Evolutionary conservation across 495 filamentous ascomycete genomes (phyloP).

Genomic region (Talaromyces stipitatus): DNA sequence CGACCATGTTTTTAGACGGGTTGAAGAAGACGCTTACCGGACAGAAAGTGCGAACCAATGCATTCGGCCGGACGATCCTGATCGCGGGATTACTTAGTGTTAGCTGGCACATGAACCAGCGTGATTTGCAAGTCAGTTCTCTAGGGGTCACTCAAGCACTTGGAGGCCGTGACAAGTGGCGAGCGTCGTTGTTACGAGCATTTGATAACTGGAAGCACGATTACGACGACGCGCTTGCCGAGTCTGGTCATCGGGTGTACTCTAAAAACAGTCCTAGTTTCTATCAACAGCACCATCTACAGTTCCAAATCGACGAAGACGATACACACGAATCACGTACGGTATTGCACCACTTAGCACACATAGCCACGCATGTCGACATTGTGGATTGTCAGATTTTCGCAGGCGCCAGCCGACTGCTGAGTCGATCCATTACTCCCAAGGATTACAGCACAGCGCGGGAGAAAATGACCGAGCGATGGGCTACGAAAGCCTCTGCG

Average conservation of each 20-base stretch:
- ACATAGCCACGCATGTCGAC: constrained; percentile 98
- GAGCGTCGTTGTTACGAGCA: constrained; percentile 74
- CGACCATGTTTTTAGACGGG: constrained; percentile 83
- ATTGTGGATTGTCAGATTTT: constrained; percentile 98
- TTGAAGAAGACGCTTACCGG: constrained; percentile 84
- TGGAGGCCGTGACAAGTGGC: constrained; percentile 89
- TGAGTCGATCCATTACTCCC: constrained; percentile 77
- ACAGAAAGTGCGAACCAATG: constrained; percentile 82
- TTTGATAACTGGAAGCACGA: constrained; percentile 95
- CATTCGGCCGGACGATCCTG: constrained; percentile 89
- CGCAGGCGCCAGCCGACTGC: constrained; percentile 72
- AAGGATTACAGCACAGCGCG: constrained; percentile 75
- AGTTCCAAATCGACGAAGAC: constrained; percentile 51
- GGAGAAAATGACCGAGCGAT: constrained; percentile 77
- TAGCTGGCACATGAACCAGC: constrained; percentile 96
- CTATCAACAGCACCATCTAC: constrained; percentile 29
- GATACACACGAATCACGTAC: constrained; percentile 79
- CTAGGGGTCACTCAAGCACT: constrained; percentile 73
- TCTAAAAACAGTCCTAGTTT: constrained; percentile 18
- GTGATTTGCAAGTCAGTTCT: constrained; percentile 88
- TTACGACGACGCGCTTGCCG: constrained; percentile 74
- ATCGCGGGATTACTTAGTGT: constrained; percentile 93
- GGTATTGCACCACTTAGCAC: constrained; percentile 86
- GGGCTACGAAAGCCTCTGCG: constrained; percentile 88
- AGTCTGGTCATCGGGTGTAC: constrained; percentile 31